phyloP scores from a whole-genome alignment of 2,329 filamentous ascomycete genomes.

The Karstenula rhodostoma region DNA sequence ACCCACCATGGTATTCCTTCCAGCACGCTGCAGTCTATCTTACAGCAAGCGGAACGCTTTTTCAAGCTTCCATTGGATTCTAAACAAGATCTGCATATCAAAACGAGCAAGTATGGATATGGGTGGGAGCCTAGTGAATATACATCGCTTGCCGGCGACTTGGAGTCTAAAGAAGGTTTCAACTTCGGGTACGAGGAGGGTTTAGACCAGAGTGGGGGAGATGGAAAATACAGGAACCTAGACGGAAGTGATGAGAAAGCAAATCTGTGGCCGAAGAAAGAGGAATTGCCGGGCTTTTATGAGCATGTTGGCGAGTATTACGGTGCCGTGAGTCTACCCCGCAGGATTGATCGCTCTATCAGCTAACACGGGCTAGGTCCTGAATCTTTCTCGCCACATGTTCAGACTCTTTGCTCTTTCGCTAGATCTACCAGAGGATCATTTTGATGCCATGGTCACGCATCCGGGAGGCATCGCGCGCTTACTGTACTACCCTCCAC shows the following conservation, averaged over 20 bases:
- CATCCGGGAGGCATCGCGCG: slow-evolving; percentile 53
- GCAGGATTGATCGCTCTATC: background rate
- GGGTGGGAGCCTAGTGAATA: slow-evolving; percentile 54
- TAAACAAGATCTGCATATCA: slow-evolving; percentile 52
- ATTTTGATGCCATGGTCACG: slow-evolving; percentile 52
- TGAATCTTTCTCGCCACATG: slow-evolving; percentile 51
- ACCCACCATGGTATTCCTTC: slow-evolving; percentile 48
- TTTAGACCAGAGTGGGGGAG: slow-evolving; percentile 51
- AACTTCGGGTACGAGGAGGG: slow-evolving; percentile 54
- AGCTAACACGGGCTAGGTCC: slow-evolving; percentile 27
- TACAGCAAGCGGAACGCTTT: slow-evolving; percentile 50
- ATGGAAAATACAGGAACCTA: slow-evolving; percentile 52
- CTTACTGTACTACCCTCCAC: slow-evolving; percentile 50
- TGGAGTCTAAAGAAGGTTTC: slow-evolving; percentile 54
- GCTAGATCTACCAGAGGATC: slow-evolving; percentile 47
- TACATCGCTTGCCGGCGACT: slow-evolving; percentile 51
- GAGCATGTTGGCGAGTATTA: slow-evolving; percentile 50
- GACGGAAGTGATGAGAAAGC: slow-evolving; percentile 48
- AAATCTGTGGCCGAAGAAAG: slow-evolving; percentile 52
- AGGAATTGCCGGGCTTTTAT: slow-evolving; percentile 52
- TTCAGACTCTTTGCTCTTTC: slow-evolving; percentile 53
- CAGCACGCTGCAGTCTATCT: slow-evolving; percentile 36
- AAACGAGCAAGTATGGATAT: slow-evolving; percentile 49
- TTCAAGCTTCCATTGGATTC: slow-evolving; percentile 41
- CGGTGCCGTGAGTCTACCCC: slow-evolving; percentile 33